Percentiles rank a stretch among this genome's conserved stretches.
These are phyloP conservation scores for Umbelopsis sp. DNA, from an alignment of 192 early-diverging fungal genomes.

Conservation along the genomic window DNA sequence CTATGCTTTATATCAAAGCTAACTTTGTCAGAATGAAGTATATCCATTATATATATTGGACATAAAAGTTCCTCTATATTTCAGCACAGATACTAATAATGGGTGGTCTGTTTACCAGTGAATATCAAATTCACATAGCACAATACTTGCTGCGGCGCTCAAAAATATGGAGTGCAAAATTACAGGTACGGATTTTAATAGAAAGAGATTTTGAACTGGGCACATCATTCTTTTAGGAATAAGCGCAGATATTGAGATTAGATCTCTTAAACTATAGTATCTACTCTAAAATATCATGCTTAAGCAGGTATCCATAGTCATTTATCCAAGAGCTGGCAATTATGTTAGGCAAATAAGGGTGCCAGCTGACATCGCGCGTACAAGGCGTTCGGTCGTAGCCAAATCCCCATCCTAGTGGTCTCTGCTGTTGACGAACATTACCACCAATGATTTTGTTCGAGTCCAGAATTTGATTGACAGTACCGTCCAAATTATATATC, in stretches of 20 bases:
- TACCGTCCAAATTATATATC: conserved; percentile 50
- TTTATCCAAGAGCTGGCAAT: conserved; percentile 37
- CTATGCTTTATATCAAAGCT: too few relatives aligned
- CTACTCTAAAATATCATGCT: conserved; percentile 24
- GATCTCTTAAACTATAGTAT: background rate
- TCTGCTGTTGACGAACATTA: background rate
- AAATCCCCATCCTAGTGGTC: background rate
- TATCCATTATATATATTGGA: too few relatives aligned
- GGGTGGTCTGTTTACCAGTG: too few relatives aligned
- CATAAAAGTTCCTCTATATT: too few relatives aligned
- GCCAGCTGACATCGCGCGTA: conserved; percentile 61
- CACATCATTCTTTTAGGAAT: too few relatives aligned
- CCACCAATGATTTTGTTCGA: conserved; percentile 13
- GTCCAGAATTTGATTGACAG: conserved; percentile 35
- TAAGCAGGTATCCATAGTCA: conserved; percentile 18
- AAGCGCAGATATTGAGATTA: background rate
- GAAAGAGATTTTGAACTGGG: too few relatives aligned
- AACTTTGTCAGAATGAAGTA: too few relatives aligned
- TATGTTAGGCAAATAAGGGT: conserved; percentile 51
- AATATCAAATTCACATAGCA: too few relatives aligned
- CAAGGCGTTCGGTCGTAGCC: conserved; percentile 15
- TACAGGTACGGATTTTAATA: background rate
- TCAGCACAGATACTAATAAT: too few relatives aligned
- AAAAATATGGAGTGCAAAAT: too few relatives aligned
- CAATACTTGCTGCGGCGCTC: too few relatives aligned